Base-by-base conservation (phyloP, 2,329 filamentous ascomycete species). In the Botrytis galanthina region DNA sequence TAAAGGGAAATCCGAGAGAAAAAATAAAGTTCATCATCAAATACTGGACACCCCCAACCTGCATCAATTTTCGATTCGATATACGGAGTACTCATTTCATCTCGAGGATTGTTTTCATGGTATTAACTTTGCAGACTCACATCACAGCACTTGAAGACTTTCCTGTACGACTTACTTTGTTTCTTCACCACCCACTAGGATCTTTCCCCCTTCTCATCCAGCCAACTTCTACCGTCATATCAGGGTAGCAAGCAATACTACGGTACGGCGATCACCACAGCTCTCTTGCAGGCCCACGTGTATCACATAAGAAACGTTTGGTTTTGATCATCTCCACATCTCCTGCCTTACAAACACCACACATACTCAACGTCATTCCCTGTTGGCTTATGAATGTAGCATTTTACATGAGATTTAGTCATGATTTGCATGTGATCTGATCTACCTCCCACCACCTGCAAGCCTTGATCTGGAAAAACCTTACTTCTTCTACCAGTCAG, bases 401-500 rank as follows among this genome's bases (percentile, higher is more conserved):
- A 68, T 68, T 48, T 70, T 48, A 32, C 51, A 69, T 57, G 62
- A 74, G 60, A 62, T 72, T 74, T 35, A 75, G 73, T 69, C 72
- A 72, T 73, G 72, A 61, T 73, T 74, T 72, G 78, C 78, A 77
- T 75, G 63, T 73, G 62, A 74, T 72, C 73, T 74, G 76, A 78
- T 74, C 71, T 69, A 73, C 63, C 51, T 54, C 48, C 73, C 71
- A 62, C 69, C n/a, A 67, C 35, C 70, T 29, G 26, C 35, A 68
- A 57, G 48, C 37, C 35, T 32, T 57, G 35, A 67, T 32, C 35
- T 37, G 39, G n/a, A 57, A 42, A 42, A 46, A 59, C 37, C 67
- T 69, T 48, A 42, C 57, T 71, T 67, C 72, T 73, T 68, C 70
- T 69, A 51, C 72, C 51, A 62, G 39, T 60, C 26, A 60, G n/a